These are phyloP conservation scores for Stentor coeruleus DNA, from an alignment of 73 alveolate species.

Conservation along the genomic window DNA sequence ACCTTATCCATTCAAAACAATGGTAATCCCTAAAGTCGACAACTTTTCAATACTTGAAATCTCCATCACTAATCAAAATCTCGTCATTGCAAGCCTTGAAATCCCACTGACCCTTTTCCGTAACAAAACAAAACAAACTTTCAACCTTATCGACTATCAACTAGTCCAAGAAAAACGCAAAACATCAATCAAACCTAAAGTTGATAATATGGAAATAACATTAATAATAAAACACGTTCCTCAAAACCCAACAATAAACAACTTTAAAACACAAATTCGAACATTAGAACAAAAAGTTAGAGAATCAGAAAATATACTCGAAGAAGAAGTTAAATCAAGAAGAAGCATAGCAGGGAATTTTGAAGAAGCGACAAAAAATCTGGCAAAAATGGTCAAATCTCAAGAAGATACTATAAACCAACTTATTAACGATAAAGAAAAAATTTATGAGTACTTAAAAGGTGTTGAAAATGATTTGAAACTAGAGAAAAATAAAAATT, in stretches of 20 bases:
- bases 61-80: not conserved
- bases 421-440: not conserved
- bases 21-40: not conserved
- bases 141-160: not conserved
- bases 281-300: not conserved
- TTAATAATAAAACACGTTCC: not conserved
- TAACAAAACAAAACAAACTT: not conserved
- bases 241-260: not conserved
- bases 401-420: not conserved
- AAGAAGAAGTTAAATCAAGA: no score
- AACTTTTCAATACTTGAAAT: not conserved
- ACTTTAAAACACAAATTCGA: not conserved
- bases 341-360: no score
- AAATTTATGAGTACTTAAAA: not conserved
- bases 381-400: not conserved
- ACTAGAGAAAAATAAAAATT: not conserved
- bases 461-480: not conserved
- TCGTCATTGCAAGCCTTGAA: not conserved
- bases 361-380: not conserved
- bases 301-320: no score
- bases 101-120: not conserved
- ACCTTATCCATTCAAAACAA: not conserved
- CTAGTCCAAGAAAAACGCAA: not conserved
- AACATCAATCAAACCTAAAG: no score
- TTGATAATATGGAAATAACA: not conserved